Evolutionary conservation across 2,329 filamentous ascomycete species (phyloP), one percentile per base, ranked within the genome.

Genomic region (Trichoderma oligosporum): DNA sequence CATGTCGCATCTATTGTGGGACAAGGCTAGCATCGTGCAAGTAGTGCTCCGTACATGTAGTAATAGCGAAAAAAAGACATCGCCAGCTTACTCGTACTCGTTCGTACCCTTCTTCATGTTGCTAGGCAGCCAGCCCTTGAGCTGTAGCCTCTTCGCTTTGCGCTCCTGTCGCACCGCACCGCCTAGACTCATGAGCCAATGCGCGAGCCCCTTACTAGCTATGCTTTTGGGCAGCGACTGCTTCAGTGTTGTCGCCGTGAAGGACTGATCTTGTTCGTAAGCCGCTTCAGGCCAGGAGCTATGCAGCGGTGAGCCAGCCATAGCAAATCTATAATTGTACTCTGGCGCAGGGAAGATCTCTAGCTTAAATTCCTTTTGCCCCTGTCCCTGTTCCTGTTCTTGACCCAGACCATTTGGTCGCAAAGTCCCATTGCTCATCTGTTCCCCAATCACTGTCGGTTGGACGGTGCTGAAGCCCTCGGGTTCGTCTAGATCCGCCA

Each of bases 231-330:
- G 78, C 22, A 80, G 65, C 2, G 71, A 70, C 27, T 68, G 67
- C 53, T 64, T 65, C 44, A 81, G 67, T 2, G 71, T 71, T 16
- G 67, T 66, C 7, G 70, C 69, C 22, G 72, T 64, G 54, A 76
- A 70, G 12, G 74, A 72, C 55, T 60, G 60, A 36, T 73, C 61
- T 27, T 66, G 63, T 25, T 67, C 61, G 61, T 66, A 67, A n/a
- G n/a, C n/a, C 12, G 65, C 62, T 1, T 64, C 56, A 1, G 77
- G 75, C 78, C 78, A 81, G 3, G 71, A 64, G 6, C 73, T 71
- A 59, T 75, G 67, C 8, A 78, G 66, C 2, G 70, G 70, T 3
- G 71, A 72, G 24, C 63, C 61, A 27, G 65, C 60, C 65, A 76
- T 73, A 56, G 66, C 63, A 3, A 66, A 64, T 24, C 65, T 62